These are phyloP conservation scores for Saccharomyces mikatae DNA, from an alignment of 805 yeast genomes.

Conservation along the genomic window DNA sequence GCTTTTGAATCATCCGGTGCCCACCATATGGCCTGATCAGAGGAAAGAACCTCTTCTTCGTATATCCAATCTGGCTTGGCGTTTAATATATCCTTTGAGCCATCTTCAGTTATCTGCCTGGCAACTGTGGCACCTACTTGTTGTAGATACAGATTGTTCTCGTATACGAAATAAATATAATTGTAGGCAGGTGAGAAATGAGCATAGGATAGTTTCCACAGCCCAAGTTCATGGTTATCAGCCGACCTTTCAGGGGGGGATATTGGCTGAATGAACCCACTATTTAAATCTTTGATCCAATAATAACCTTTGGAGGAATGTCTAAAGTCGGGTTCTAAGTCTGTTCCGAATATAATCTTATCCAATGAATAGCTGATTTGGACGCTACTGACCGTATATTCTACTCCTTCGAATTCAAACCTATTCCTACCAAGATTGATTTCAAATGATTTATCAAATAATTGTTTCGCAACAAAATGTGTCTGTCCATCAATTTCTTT, in stretches of 20 bases:
- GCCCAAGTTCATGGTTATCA: conserved; percentile 8
- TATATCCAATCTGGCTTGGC: conserved; percentile 94
- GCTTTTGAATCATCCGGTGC: conserved; percentile 58
- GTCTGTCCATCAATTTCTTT: conserved; percentile 7
- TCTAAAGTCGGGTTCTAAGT: conserved; percentile 48
- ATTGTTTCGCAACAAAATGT: conserved; percentile 26
- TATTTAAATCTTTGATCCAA: conserved; percentile 50
- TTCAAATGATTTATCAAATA: conserved; percentile 20
- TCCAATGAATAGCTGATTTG: conserved; percentile 39
- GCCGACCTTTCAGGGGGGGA: conserved; percentile 11
- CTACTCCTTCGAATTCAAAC: conserved; percentile 37
- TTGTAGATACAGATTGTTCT: conserved; percentile 48
- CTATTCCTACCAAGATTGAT: conserved; percentile 21
- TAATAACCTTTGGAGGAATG: conserved; percentile 57
- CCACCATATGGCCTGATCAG: conserved; percentile 80
- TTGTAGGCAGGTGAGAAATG: conserved; percentile 56
- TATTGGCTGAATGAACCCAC: conserved; percentile 30
- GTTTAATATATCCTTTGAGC: conserved; percentile 62
- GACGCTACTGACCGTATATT: conserved; percentile 34
- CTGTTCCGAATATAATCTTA: conserved; percentile 49
- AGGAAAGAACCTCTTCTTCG: conserved; percentile 77
- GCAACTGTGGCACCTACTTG: conserved; percentile 19
- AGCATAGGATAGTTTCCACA: conserved; percentile 35
- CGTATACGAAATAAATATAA: conserved; percentile 46
- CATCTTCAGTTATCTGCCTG: conserved; percentile 56